Evolutionary conservation across 2,329 filamentous ascomycete species (phyloP).

Genomic region (Neobulgaria alba): DNA sequence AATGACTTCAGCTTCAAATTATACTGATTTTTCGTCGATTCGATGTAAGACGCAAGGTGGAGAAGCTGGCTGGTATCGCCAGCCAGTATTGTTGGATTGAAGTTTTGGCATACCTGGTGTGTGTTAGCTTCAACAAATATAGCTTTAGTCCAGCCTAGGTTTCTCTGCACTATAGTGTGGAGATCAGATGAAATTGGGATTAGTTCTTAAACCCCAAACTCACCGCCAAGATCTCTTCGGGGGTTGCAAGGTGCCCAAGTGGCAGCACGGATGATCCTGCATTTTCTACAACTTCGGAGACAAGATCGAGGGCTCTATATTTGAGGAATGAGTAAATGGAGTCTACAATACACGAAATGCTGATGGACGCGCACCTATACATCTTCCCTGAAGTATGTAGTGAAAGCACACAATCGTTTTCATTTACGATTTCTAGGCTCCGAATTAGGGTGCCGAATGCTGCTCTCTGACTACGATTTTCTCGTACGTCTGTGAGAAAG

Average conservation of each 20-base stretch:
- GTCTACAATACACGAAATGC: too few relatives aligned
- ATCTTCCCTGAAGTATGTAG: background rate
- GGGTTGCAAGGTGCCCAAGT: too few relatives aligned
- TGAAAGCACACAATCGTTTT: background rate
- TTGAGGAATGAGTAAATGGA: too few relatives aligned
- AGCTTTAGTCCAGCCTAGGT: too few relatives aligned
- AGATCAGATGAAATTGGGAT: constrained; percentile 59
- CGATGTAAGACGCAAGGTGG: background rate
- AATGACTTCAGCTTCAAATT: background rate
- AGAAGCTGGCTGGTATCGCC: background rate
- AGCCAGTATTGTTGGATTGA: background rate
- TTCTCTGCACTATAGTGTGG: too few relatives aligned
- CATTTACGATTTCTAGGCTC: constrained; percentile 6
- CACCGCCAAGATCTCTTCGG: too few relatives aligned
- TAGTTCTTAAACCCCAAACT: too few relatives aligned
- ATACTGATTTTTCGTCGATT: background rate
- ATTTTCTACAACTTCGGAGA: background rate
- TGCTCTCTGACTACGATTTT: background rate
- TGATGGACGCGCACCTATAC: background rate
- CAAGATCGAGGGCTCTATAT: too few relatives aligned
- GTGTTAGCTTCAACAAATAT: too few relatives aligned
- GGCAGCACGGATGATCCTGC: background rate
- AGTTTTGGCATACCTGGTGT: background rate
- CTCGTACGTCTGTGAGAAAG: background rate
- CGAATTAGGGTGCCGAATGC: constrained; percentile 23